Base-by-base conservation (phyloP, 225 moss, liverwort and hornwort species). In the Sphagnum tenellum region DNA sequence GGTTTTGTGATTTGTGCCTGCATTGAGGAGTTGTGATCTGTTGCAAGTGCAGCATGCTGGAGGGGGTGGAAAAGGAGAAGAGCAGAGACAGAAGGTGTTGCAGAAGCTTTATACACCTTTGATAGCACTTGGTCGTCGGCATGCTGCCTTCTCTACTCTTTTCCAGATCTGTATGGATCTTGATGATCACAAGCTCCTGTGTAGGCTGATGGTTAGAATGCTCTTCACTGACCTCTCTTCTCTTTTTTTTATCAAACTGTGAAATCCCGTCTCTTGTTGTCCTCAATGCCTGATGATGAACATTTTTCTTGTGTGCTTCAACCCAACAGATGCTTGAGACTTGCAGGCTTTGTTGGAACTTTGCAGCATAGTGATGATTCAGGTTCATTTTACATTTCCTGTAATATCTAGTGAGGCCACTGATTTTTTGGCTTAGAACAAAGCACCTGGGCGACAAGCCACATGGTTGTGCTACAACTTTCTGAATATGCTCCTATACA, bases 111-210 rank as follows among this genome's bases (percentile, higher is more conserved):
- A 93, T 78, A 66, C 81, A 49, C 79, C 96, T 67, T 81, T 98
- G 46, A 74, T 89, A 64, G 82, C 90, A 47, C 71, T 98, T 61
- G 89, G 93, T 58, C 81, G 92, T 55, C 90, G 90, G 50, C 96
- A 98, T 81, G 96, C 96, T 55, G 93, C 90, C 54, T 98, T 88
- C 76, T 54, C 89, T 57, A 98, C 90, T 69, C 89, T 98, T 11
- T 86, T 90, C 61, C 78, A 90, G 70, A 98, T 98, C 66, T 98
- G 96, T 74, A 75, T 74, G 12, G 93, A 98, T 79, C 83, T 98
- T 5, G 73, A 90, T 70, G 96, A 98, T 68, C 80, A 77, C 68
- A 83, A 80, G 76, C 89, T 85, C 72, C 79, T 98, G 82, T 83
- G 88, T 59, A 77, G 71, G 55, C 81, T 98, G 64, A 98, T 98